Conservation (phyloP, 2,329 filamentous ascomycete genomes). For the Botrytis medusae region DNA sequence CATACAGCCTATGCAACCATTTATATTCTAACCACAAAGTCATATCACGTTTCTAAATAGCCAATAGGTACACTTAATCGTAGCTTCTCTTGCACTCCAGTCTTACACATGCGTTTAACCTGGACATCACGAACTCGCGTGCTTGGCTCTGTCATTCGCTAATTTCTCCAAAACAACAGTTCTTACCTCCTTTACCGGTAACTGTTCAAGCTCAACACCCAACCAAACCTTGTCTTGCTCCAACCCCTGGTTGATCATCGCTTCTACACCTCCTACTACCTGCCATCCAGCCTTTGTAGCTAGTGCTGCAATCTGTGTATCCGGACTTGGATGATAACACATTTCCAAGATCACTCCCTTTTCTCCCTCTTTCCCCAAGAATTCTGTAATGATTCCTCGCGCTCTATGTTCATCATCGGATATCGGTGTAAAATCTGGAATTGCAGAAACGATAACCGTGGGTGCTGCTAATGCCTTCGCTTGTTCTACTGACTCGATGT, state of each 20-base stretch:
- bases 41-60: background rate
- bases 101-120: background rate
- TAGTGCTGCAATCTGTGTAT: constrained; percentile 33
- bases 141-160: constrained; percentile 5
- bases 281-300: constrained; percentile 30
- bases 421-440: constrained; percentile 73
- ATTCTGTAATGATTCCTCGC: constrained; percentile 44
- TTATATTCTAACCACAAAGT: background rate
- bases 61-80: background rate
- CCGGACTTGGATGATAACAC: constrained; percentile 38
- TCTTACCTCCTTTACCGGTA: constrained; percentile 62
- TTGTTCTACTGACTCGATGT: constrained; percentile 61
- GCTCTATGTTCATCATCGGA: constrained; percentile 62
- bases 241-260: constrained; percentile 39
- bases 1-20: background rate
- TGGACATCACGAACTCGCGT: background rate
- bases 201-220: constrained; percentile 57
- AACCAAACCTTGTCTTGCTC: constrained; percentile 41
- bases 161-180: constrained; percentile 44
- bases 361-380: constrained; percentile 42
- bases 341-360: constrained; percentile 37
- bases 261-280: constrained; percentile 35
- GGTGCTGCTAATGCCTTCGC: constrained; percentile 58
- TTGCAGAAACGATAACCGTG: constrained; percentile 69
- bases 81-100: background rate